Evolutionary conservation across 495 filamentous ascomycete genomes (phyloP).

Genomic region (Tetracladium marchalianum): DNA sequence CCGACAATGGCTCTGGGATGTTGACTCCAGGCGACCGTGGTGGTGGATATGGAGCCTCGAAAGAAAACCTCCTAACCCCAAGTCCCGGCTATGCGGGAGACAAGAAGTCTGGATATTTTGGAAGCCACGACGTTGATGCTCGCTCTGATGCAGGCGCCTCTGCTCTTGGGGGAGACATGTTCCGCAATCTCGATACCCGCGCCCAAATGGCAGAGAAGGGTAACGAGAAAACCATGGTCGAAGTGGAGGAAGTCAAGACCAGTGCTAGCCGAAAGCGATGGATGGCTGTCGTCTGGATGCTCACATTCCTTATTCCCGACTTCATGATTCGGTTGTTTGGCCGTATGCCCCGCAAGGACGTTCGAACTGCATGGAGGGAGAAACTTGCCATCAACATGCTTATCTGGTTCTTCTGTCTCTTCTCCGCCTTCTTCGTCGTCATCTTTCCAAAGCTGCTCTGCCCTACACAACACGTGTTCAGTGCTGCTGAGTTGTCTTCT

Average conservation of each 20-base stretch:
- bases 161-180: slow-evolving; percentile 93
- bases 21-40: slow-evolving; percentile 29
- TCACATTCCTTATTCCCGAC: slow-evolving; percentile 85
- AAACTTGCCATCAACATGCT: slow-evolving; percentile 97
- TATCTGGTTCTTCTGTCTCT: slow-evolving; percentile 81
- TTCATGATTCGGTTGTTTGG: slow-evolving; percentile 70
- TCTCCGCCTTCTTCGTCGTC: slow-evolving; percentile 81
- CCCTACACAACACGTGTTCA: slow-evolving; percentile 82
- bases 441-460: slow-evolving; percentile 83
- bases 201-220: slow-evolving; percentile 94
- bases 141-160: slow-evolving; percentile 86
- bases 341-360: slow-evolving; percentile 83
- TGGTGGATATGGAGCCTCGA: slow-evolving; percentile 54
- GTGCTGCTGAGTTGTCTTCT: slow-evolving; percentile 59
- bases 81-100: slow-evolving; percentile 54
- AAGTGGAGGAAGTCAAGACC: slow-evolving; percentile 74
- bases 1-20: slow-evolving; percentile 36
- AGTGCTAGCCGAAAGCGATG: slow-evolving; percentile 83
- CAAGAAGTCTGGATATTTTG: slow-evolving; percentile 68
- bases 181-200: slow-evolving; percentile 87
- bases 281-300: slow-evolving; percentile 74
- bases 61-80: slow-evolving; percentile 56
- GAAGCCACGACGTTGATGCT: slow-evolving; percentile 69
- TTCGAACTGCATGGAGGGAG: slow-evolving; percentile 91
- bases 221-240: slow-evolving; percentile 79